These are phyloP conservation scores for Aspergillus thermomutatus DNA, from an alignment of 2,329 filamentous ascomycete species.

Conservation along the genomic window DNA sequence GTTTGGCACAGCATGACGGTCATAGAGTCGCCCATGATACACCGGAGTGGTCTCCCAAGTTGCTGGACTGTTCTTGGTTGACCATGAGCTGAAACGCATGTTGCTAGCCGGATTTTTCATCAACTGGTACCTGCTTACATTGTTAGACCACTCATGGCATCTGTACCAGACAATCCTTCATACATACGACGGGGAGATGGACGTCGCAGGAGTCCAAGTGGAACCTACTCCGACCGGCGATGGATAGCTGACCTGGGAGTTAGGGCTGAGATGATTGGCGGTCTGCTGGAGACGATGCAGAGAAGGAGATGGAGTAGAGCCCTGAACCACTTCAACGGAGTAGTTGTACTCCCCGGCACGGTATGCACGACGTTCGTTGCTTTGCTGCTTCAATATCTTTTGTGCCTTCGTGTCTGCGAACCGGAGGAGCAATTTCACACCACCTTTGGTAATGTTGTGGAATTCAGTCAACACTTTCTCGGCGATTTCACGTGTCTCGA, in stretches of 20 bases:
- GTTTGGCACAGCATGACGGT: constrained; percentile 28
- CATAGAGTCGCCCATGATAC: constrained; percentile 28
- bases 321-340: constrained; percentile 46
- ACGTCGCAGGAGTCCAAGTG: constrained; percentile 47
- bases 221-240: constrained; percentile 42
- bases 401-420: constrained; percentile 96
- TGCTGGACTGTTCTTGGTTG: constrained; percentile 34
- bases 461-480: constrained; percentile 84
- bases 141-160: constrained; percentile 23
- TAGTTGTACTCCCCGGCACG: constrained; percentile 90
- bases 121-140: constrained; percentile 32
- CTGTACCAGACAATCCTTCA: constrained; percentile 2
- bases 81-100: constrained; percentile 36
- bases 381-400: constrained; percentile 94
- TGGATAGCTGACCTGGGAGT: constrained; percentile 41
- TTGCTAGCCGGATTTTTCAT: constrained; percentile 37
- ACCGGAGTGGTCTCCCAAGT: constrained; percentile 40
- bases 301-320: constrained; percentile 43
- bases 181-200: constrained; percentile 48
- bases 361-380: constrained; percentile 90
- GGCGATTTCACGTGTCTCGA: constrained; percentile 83
- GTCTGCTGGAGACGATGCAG: constrained; percentile 40
- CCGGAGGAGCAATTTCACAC: constrained; percentile 84
- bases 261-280: constrained; percentile 40
- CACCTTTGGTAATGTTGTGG: constrained; percentile 79